A percentile compares a stretch with the other conserved stretches of the same genome.
Conservation (phyloP, 768 basidiomycete genomes). For the Galerina marginata region DNA sequence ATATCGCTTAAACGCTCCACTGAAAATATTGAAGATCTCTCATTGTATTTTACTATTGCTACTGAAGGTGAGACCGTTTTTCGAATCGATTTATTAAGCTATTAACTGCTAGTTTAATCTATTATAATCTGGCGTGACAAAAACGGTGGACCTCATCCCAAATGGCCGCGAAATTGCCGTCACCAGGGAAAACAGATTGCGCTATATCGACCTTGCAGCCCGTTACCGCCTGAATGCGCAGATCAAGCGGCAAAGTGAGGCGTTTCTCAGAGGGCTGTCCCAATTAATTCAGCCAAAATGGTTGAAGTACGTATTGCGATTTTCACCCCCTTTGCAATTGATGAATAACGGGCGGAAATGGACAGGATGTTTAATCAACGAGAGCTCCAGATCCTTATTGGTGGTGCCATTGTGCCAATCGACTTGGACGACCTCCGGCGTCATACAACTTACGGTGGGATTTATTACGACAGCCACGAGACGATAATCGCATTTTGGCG, state of each 20-base stretch:
- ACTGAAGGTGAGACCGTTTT: constrained; percentile 73
- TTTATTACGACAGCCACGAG: constrained; percentile 70
- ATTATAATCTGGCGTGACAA: constrained; percentile 23
- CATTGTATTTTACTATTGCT: constrained; percentile 83
- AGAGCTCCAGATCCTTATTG: constrained; percentile 90
- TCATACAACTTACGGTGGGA: constrained; percentile 84
- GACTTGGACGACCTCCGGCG: constrained; percentile 80
- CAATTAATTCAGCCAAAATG: constrained; percentile 93
- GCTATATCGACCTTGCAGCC: constrained; percentile 89
- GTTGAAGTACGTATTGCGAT: constrained; percentile 58
- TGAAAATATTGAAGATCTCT: constrained; percentile 87
- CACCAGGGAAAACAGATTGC: constrained; percentile 83
- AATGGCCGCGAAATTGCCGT: constrained; percentile 39
- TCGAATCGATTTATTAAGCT: neutral
- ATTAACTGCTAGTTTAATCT: neutral
- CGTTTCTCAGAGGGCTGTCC: constrained; percentile 90
- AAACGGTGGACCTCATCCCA: constrained; percentile 22
- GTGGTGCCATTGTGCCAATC: constrained; percentile 84
- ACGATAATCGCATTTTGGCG: constrained; percentile 88
- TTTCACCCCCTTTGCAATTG: neutral
- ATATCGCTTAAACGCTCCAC: constrained; percentile 92
- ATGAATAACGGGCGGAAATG: neutral
- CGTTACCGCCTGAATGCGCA: constrained; percentile 89
- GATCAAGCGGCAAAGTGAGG: constrained; percentile 81
- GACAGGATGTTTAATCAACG: constrained; percentile 95